A percentile compares a stretch with the other conserved stretches of the same genome.
phyloP scores from a whole-genome alignment of 768 basidiomycete species.

The Kwoniella europaea region DNA sequence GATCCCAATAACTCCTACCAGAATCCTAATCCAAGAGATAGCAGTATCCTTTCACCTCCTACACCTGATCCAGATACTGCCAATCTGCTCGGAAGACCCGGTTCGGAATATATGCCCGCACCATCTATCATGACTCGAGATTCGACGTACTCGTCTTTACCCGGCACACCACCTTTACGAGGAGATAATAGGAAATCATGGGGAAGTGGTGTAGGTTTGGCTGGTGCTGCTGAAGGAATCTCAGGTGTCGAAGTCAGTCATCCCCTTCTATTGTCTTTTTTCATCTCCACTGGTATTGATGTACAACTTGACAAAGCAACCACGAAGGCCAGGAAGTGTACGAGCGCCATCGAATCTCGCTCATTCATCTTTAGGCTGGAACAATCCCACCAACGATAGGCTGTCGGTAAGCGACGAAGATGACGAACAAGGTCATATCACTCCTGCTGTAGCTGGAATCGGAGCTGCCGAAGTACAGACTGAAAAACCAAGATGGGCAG shows the following conservation, averaged over 20 bases:
- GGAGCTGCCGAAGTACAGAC: conserved; percentile 25
- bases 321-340: conserved; percentile 19
- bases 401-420: conserved; percentile 35
- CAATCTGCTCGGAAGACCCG: conserved; percentile 25
- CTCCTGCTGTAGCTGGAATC: conserved; percentile 32
- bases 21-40: conserved; percentile 15
- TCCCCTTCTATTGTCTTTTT: background rate
- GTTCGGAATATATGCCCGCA: conserved; percentile 40
- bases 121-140: conserved; percentile 49
- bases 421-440: conserved; percentile 49
- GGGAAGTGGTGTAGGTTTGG: conserved; percentile 43
- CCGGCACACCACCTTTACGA: conserved; percentile 38
- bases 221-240: conserved; percentile 38
- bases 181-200: conserved; percentile 38
- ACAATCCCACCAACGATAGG: conserved; percentile 31
- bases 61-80: conserved; percentile 31
- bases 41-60: conserved; percentile 14
- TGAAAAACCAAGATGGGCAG: conserved; percentile 49
- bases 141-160: conserved; percentile 36
- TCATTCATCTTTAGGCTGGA: conserved; percentile 36
- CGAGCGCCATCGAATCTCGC: conserved; percentile 35
- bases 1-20: conserved; percentile 28
- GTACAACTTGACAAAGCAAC: background rate
- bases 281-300: background rate
- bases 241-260: conserved; percentile 37